These are phyloP conservation scores for Sporothrix dimorphospora DNA, from an alignment of 2,329 filamentous ascomycete genomes.

Conservation along the genomic window DNA sequence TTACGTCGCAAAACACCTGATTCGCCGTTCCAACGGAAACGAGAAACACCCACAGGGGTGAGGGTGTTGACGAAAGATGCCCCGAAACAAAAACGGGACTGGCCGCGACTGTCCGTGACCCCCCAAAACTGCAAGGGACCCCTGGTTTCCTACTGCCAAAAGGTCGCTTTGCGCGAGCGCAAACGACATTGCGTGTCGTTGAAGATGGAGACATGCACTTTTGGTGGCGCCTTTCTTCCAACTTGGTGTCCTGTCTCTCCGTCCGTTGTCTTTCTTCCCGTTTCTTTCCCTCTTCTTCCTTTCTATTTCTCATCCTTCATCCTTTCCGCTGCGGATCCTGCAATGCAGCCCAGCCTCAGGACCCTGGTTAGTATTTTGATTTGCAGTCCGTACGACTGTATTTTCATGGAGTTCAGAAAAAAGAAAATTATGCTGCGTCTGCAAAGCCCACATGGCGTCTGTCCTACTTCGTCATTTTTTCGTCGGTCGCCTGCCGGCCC, in stretches of 20 bases:
- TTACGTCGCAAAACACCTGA: background rate
- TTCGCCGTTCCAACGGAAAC: background rate
- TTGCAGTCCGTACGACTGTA: background rate
- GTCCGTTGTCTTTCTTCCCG: background rate
- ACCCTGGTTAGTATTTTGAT: background rate
- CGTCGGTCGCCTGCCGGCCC: too few species aligned
- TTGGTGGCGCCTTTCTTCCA: background rate
- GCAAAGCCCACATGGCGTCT: background rate
- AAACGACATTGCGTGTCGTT: conserved; percentile 16
- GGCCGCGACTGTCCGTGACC: conserved; percentile 1
- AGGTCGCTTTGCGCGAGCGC: background rate
- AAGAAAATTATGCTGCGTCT: background rate
- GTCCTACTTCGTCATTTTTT: background rate
- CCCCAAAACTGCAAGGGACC: background rate
- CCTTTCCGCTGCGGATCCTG: conserved; percentile 11
- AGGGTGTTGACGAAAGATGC: conserved; percentile 1
- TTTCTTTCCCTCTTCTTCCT: background rate
- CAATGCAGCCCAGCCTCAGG: conserved; percentile 7
- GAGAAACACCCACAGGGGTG: background rate
- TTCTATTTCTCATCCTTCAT: background rate
- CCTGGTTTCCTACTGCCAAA: background rate
- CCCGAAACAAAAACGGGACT: conserved; percentile 18
- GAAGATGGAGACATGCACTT: background rate
- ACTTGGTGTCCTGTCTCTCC: background rate
- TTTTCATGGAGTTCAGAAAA: background rate